These are phyloP conservation scores for Cladophialophora carrionii DNA, from an alignment of 2,329 filamentous ascomycete genomes.

Conservation along the genomic window DNA sequence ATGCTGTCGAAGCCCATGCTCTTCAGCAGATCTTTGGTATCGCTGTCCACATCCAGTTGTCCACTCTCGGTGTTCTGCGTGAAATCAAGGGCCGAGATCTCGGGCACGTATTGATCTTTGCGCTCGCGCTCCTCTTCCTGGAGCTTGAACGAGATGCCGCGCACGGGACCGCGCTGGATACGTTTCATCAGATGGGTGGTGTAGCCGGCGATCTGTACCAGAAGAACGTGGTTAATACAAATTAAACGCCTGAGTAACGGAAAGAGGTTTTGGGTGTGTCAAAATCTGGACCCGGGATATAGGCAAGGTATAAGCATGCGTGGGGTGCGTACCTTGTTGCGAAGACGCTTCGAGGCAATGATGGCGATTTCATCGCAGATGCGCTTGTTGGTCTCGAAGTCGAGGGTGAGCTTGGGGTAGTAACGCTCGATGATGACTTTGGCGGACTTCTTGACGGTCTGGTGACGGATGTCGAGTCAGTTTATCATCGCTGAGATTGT, in stretches of 20 bases:
- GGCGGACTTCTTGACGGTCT: conserved; percentile 81
- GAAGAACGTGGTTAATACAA: conserved; percentile 5
- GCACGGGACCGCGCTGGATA: conserved; percentile 98
- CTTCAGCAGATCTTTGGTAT: conserved; percentile 99
- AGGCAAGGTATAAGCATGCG: background rate
- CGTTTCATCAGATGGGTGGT: conserved; percentile 99
- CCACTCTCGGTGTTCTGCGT: conserved; percentile 90
- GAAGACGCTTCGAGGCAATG: conserved; percentile 97
- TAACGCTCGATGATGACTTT: conserved; percentile 99
- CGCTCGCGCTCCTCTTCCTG: conserved; percentile 99
- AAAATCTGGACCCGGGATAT: background rate
- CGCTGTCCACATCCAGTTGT: conserved; percentile 89
- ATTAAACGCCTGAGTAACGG: background rate
- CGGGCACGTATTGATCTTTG: conserved; percentile 99
- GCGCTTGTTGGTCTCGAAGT: conserved; percentile 99
- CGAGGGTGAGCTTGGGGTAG: conserved; percentile 96
- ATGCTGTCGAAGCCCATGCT: conserved; percentile 98
- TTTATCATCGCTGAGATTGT: background rate
- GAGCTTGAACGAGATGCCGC: conserved; percentile 99
- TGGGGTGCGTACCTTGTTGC: conserved; percentile 79
- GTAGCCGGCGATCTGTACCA: conserved; percentile 85
- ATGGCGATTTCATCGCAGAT: conserved; percentile 99
- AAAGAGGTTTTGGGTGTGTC: background rate
- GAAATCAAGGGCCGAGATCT: conserved; percentile 98
- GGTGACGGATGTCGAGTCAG: conserved; percentile 21